Percentiles rank a stretch among this genome's conserved stretches.
These are phyloP conservation scores for Ganoderma meredithae DNA, from an alignment of 1,284 basidiomycete genomes.

Conservation along the genomic window DNA sequence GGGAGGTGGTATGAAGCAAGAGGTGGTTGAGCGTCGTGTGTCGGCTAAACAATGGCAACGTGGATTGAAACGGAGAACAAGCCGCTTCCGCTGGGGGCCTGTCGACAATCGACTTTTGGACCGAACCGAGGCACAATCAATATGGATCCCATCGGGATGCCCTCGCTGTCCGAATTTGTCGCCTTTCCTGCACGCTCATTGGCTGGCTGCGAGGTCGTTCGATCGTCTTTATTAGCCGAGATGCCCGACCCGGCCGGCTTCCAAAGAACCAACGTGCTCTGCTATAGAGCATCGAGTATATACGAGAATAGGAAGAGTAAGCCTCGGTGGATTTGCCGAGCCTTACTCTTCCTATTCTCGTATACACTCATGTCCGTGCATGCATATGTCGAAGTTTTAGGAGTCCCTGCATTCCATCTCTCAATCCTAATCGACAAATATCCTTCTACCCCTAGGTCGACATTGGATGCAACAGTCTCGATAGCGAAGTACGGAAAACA, in stretches of 20 bases:
- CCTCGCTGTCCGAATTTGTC: conserved; percentile 25
- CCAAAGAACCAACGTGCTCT: too few species aligned
- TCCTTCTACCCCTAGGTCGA: background rate
- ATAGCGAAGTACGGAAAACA: background rate
- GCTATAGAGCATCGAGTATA: too few species aligned
- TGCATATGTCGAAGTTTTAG: background rate
- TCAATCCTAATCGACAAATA: background rate
- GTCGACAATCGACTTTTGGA: conserved; percentile 10
- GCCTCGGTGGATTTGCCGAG: too few species aligned
- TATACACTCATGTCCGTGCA: too few species aligned
- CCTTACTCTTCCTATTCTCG: too few species aligned
- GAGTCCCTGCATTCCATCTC: background rate
- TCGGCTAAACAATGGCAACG: conserved; percentile 23
- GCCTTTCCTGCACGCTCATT: conserved; percentile 19
- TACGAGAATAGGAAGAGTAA: too few species aligned
- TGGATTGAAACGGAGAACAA: conserved; percentile 30
- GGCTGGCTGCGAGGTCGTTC: conserved; percentile 31
- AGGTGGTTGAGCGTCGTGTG: background rate
- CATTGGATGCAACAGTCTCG: background rate
- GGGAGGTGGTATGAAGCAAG: conserved; percentile 8
- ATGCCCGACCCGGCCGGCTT: background rate
- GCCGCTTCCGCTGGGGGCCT: conserved; percentile 10
- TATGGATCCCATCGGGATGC: conserved; percentile 36
- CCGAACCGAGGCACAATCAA: conserved; percentile 27
- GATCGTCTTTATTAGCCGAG: conserved; percentile 13